Percentiles rank a stretch among this genome's conserved stretches.
Conservation (phyloP, 345 rosid species). For the Camelina neglecta region DNA sequence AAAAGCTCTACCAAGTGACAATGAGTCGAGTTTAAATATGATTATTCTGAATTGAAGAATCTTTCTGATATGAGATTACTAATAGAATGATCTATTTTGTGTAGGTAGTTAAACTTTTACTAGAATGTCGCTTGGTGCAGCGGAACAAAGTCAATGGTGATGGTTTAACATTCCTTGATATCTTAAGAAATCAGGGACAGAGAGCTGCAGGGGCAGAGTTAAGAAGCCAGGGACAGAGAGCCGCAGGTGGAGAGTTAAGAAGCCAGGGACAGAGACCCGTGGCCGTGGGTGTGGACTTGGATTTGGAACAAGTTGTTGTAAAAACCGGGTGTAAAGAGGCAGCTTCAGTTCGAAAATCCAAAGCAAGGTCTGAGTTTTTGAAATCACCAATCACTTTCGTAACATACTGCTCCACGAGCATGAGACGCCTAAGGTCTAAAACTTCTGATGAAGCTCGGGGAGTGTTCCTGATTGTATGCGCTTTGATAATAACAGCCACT, state of each 20-base stretch:
- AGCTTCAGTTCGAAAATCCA: neutral
- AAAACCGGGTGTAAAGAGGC: slow-evolving; percentile 15
- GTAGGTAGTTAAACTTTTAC: slow-evolving; percentile 7
- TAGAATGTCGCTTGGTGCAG: neutral
- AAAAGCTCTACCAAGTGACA: neutral
- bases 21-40: too few relatives aligned
- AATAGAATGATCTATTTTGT: neutral
- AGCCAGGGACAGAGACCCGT: neutral
- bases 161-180: slow-evolving; percentile 14
- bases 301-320: slow-evolving; percentile 7
- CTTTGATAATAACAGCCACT: slow-evolving; percentile 34
- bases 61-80: neutral
- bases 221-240: neutral
- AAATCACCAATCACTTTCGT: slow-evolving; percentile 31
- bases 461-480: slow-evolving; percentile 28
- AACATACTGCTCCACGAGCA: neutral
- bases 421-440: neutral
- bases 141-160: neutral
- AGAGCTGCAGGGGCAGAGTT: neutral
- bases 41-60: neutral
- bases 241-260: slow-evolving; percentile 3
- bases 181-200: slow-evolving; percentile 5
- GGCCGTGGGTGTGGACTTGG: neutral
- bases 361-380: neutral
- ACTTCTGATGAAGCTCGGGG: slow-evolving; percentile 25